Base-by-base conservation (phyloP, 805 yeast species). In the Myxozyma nipponensis region DNA sequence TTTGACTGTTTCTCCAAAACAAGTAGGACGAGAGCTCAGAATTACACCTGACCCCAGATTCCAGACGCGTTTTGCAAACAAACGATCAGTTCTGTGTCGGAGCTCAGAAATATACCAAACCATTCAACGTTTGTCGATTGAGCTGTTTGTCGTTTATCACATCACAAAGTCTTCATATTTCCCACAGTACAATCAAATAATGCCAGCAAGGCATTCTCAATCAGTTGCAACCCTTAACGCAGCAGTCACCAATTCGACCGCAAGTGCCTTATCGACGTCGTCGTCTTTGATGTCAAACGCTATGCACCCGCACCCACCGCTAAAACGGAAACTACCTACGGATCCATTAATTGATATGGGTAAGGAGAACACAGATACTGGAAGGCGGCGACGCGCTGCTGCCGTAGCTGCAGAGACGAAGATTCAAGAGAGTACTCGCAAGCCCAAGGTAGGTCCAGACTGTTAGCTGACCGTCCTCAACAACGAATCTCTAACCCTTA, bases 391-490 rank as follows among this genome's bases (percentile, higher is more conserved):
- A 36, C 23, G 56, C 15, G 58, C 58, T 15, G 58, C 58, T 5
- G 58, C 58, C 13, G 58, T 54, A 17, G 53, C 41, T 15, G 58
- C 58, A 4, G 58, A 54, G 21, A 25, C 52, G n/a, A 47, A 45
- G 42, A 54, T 54, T 25, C 26, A 26, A 39, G 57, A 54, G 45
- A 54, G 56, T 32, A 36, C 58, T 5, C 34, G 53, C 45, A 47
- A 44, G 25, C 10, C 49, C 17, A 38, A 36, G 44, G 47, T 44
- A 24, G 6, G 36, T 21, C 37, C 7, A n/a, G 13, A 17, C 44
- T 26, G n/a, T n/a, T n/a, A n/a, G 39, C 19, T 35, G 19, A 15
- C 15, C 15, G 7, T 35, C 7, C 39, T 7, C 7, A 35, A 7
- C 7, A 18, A 7, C 15, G 15, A 7, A 17, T 35, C 13, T 13